These are phyloP conservation scores for Fomitopsis schrenkii DNA, from an alignment of 1,284 basidiomycete species.

Conservation along the genomic window DNA sequence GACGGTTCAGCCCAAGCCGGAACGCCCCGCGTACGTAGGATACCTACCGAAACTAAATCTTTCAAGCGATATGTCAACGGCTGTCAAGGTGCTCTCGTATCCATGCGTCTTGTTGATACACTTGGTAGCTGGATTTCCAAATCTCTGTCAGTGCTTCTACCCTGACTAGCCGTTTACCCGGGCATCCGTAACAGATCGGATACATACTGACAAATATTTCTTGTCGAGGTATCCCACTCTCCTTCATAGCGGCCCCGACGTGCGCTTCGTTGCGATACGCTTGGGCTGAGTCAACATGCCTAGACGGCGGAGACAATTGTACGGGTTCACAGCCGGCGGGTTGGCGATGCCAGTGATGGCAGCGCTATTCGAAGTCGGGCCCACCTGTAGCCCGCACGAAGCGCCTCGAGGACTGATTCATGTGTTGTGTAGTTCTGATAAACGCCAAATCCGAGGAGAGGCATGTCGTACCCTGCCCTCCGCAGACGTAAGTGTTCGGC, in stretches of 20 bases:
- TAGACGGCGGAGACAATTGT: constrained; percentile 11
- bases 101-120: constrained; percentile 24
- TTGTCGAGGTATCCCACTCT: constrained; percentile 47
- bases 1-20: background rate
- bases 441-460: constrained; percentile 77
- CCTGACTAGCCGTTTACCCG: background rate
- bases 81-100: constrained; percentile 22
- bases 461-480: constrained; percentile 51
- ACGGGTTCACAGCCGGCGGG: background rate
- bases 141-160: background rate
- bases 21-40: background rate
- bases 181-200: background rate
- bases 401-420: constrained; percentile 60
- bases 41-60: constrained; percentile 19
- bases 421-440: constrained; percentile 66
- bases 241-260: constrained; percentile 56
- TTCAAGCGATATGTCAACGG: constrained; percentile 21
- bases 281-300: constrained; percentile 71
- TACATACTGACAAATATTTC: constrained; percentile 70
- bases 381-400: constrained; percentile 61
- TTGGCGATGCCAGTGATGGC: background rate
- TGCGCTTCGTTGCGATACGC: constrained; percentile 70
- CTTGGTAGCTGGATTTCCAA: constrained; percentile 16
- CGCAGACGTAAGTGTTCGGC: background rate
- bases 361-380: background rate